Conservation (phyloP, 768 basidiomycete species). For the Sarcomyxa edulis region DNA sequence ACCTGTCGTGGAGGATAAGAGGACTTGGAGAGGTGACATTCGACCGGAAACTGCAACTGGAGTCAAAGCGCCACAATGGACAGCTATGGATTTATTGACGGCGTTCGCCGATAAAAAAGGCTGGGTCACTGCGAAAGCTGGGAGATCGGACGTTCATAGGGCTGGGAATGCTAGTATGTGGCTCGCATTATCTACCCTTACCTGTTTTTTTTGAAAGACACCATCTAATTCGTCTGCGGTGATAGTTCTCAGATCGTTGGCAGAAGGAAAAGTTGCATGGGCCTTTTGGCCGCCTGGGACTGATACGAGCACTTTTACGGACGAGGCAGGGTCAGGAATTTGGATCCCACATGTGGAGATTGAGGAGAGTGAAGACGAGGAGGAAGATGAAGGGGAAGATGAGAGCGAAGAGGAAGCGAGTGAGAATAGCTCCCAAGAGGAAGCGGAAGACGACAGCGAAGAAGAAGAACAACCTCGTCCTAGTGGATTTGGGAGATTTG, state of each 20-base stretch:
- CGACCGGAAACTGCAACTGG: conserved; percentile 15
- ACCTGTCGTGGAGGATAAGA: conserved; percentile 51
- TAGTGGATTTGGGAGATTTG: conserved; percentile 29
- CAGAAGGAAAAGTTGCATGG: conserved; percentile 80
- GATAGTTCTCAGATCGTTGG: conserved; percentile 74
- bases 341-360: conserved; percentile 44
- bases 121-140: conserved; percentile 89
- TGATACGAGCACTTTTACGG: conserved; percentile 17
- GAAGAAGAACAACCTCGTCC: conserved; percentile 12
- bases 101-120: conserved; percentile 74
- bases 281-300: conserved; percentile 75
- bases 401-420: conserved; percentile 19
- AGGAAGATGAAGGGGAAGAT: conserved; percentile 26
- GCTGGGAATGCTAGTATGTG: conserved; percentile 83
- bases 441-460: conserved; percentile 15
- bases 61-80: conserved; percentile 49
- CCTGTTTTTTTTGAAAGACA: background rate
- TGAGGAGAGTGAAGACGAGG: conserved; percentile 24
- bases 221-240: conserved; percentile 1
- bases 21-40: conserved; percentile 68
- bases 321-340: conserved; percentile 40
- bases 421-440: conserved; percentile 15
- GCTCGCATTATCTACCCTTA: background rate
- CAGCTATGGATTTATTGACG: conserved; percentile 79
- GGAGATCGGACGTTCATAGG: conserved; percentile 81